Percentiles rank a stretch among this genome's conserved stretches.
phyloP scores from a whole-genome alignment of 257 asterid genomes.

The Leptodermis oblonga region DNA sequence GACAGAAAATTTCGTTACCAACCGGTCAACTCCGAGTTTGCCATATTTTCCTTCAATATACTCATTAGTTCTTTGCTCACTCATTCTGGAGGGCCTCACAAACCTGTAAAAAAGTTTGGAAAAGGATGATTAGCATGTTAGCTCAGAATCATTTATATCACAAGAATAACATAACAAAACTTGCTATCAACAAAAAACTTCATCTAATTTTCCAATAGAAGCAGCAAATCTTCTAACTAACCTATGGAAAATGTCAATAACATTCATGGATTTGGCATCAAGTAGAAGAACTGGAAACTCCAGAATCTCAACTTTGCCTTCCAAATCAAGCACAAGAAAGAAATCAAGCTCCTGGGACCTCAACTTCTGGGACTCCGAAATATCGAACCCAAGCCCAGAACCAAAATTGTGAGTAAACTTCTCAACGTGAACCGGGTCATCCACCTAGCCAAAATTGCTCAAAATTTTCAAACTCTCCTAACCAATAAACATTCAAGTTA shows the following conservation, averaged over 20 bases:
- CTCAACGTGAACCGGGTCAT: slow-evolving; percentile 59
- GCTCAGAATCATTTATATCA: neutral
- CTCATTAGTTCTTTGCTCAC: slow-evolving; percentile 56
- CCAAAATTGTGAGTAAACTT: slow-evolving; percentile 67
- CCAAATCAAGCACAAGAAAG: slow-evolving; percentile 93
- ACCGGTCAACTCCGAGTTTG: slow-evolving; percentile 83
- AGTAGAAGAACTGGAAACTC: slow-evolving; percentile 86
- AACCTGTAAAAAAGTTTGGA: slow-evolving; percentile 46
- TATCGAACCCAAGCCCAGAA: slow-evolving; percentile 32
- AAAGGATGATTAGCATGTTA: slow-evolving; percentile 1
- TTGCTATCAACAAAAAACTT: neutral
- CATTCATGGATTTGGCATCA: slow-evolving; percentile 75
- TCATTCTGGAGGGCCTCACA: slow-evolving; percentile 85
- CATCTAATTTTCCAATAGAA: no score
- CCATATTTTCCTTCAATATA: slow-evolving; percentile 93
- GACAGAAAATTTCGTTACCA: slow-evolving; percentile 3
- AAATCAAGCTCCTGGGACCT: slow-evolving; percentile 62
- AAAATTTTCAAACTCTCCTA: neutral
- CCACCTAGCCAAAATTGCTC: slow-evolving; percentile 40
- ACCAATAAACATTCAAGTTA: neutral
- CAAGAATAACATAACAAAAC: neutral
- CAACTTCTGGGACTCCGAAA: slow-evolving; percentile 25
- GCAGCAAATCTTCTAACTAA: slow-evolving; percentile 13
- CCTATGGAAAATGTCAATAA: slow-evolving; percentile 84
- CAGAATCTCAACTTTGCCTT: slow-evolving; percentile 95